Conservation (phyloP, 768 basidiomycete genomes). For the Podaxis sp. region DNA sequence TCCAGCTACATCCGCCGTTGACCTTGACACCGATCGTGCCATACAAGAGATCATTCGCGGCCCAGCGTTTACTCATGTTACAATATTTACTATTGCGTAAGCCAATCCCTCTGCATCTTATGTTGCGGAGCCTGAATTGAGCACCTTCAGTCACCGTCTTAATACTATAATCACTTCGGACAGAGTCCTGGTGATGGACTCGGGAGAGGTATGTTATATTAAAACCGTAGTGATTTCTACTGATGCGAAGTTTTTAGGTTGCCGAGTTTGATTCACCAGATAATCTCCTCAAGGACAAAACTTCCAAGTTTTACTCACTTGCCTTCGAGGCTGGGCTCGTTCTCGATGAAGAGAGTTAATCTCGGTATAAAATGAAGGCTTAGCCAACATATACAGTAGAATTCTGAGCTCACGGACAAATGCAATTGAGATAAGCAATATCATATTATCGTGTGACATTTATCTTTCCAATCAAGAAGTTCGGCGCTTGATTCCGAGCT, state of each 20-base stretch:
- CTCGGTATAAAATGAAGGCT: no score
- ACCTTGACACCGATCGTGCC: slow-evolving; percentile 85
- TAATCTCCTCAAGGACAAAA: slow-evolving; percentile 13
- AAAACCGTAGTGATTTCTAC: background rate
- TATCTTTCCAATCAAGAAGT: no score
- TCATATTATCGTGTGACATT: no score
- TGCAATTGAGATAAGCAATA: no score
- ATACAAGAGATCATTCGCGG: slow-evolving; percentile 89
- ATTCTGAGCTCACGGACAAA: no score
- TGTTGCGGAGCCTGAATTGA: slow-evolving; percentile 2
- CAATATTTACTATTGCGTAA: slow-evolving; percentile 86
- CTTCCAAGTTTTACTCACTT: slow-evolving; percentile 11
- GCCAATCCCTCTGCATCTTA: slow-evolving; percentile 24
- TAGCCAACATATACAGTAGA: no score
- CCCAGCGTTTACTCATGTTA: slow-evolving; percentile 71
- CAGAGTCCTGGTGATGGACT: slow-evolving; percentile 78
- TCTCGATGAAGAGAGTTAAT: background rate
- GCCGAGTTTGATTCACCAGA: slow-evolving; percentile 15
- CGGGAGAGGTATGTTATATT: slow-evolving; percentile 55
- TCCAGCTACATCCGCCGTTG: slow-evolving; percentile 84
- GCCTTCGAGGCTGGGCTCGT: slow-evolving; percentile 11
- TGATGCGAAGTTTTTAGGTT: slow-evolving; percentile 9
- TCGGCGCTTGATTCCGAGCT: no score
- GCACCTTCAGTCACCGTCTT: slow-evolving; percentile 58
- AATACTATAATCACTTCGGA: slow-evolving; percentile 86